Base-by-base conservation (phyloP, 495 filamentous ascomycete genomes). In the Penicillium flavigenum region DNA sequence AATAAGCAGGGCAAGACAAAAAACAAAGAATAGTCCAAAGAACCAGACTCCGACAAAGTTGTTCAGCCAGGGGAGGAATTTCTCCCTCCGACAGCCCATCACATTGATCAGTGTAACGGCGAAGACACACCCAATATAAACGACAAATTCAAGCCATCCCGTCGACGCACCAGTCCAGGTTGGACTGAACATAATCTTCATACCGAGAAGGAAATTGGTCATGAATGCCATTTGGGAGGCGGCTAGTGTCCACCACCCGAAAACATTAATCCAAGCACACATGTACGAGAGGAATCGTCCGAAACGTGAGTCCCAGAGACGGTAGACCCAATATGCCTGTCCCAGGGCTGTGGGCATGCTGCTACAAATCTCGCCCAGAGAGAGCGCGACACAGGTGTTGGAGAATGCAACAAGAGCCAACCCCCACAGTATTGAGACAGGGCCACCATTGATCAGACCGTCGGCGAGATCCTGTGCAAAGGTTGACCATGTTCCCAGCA, bases 211-310 rank as follows among this genome's bases (percentile, higher is more conserved):
- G 34, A 79, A 79, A 47, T 76, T 72, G 14, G 76, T 73, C 75
- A 79, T 79, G 62, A 79, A 79, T 0, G 75, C 75, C 47, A 76
- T 64, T 56, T 77, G 75, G 1, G 73, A 76, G 0, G 76, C 76
- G 0, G 72, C 72, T 19, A 79, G 58, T 6, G 76, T 77, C 76
- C 76, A 79, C 76, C 76, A 79, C 5, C 76, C 75, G 55, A 77
- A 79, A 10, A 72, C 76, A 58, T 79, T 77, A 59, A 79, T 76
- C 76, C 76, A 77, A 0, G 76, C 76, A 57, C 73, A 76, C 64
- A 77, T 74, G 57, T 79, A 79, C 4, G 73, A 76, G 9, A 65
- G 53, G 19, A 76, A 79, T 0, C 76, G 69, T 1, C 73, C 76
- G 11, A 49, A 58, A 0, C 57, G 67, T 4, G 66, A 67, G 19